These are phyloP conservation scores for Plasmodium inui DNA, from an alignment of 169 alveolate genomes.

Conservation along the genomic window DNA sequence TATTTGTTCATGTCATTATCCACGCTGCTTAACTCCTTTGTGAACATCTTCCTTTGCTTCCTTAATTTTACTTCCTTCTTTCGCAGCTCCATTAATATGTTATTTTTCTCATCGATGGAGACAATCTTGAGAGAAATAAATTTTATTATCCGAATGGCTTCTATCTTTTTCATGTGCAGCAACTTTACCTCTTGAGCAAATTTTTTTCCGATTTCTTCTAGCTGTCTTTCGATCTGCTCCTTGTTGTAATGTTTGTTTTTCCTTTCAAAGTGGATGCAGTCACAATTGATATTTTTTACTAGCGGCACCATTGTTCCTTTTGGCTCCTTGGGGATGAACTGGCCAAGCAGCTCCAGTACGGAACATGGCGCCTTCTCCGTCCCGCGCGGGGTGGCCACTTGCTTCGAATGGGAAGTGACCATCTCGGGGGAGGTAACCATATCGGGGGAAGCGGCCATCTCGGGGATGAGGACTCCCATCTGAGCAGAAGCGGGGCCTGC, in stretches of 20 bases:
- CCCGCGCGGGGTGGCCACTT: not conserved
- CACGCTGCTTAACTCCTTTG: conserved; percentile 43
- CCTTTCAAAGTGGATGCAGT: conserved; percentile 1
- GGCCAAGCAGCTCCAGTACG: not conserved
- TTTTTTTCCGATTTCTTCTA: conserved; percentile 1
- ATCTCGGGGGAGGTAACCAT: not conserved
- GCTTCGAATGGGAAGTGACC: not conserved
- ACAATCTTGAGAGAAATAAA: conserved; percentile 25
- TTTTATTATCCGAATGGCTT: conserved; percentile 49
- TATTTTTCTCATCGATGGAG: conserved; percentile 31
- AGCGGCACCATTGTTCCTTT: not conserved
- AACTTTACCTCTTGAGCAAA: not conserved
- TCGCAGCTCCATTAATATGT: conserved; percentile 7
- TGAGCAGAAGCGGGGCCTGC: not conserved
- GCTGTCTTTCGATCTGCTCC: not conserved
- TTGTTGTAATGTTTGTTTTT: conserved; percentile 2
- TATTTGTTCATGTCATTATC: conserved; percentile 34
- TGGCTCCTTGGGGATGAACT: not conserved
- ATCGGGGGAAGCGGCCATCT: not conserved
- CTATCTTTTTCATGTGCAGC: conserved; percentile 23
- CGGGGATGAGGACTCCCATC: not conserved
- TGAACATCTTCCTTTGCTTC: conserved; percentile 46
- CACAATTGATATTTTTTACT: not conserved
- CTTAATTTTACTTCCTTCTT: conserved; percentile 27
- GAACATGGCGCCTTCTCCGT: not conserved